phyloP scores from a whole-genome alignment of 371 early-diverging fungal species.

The Apophysomyces elegans region DNA sequence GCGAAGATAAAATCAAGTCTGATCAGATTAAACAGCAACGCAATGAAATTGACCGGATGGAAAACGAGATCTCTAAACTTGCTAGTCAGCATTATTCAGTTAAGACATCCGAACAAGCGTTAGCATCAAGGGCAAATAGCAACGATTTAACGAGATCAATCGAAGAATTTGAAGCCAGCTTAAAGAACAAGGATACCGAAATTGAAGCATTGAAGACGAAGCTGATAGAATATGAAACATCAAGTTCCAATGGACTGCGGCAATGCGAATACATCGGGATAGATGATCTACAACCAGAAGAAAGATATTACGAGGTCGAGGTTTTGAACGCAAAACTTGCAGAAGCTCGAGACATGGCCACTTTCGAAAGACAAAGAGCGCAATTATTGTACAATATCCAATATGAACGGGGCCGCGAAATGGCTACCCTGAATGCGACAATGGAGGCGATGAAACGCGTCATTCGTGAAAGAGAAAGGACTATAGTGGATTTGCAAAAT shows the following conservation, averaged over 20 bases:
- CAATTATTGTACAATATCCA: background rate
- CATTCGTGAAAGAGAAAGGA: background rate
- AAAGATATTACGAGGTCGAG: background rate
- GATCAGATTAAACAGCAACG: background rate
- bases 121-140: background rate
- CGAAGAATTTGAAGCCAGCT: no score
- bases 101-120: background rate
- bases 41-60: background rate
- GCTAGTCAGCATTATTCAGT: background rate
- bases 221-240: no score
- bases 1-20: background rate
- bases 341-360: background rate
- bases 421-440: background rate
- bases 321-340: background rate
- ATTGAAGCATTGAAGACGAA: background rate
- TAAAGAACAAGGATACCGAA: background rate
- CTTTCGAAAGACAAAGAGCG: background rate
- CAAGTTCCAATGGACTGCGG: no score
- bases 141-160: background rate
- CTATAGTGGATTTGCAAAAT: background rate
- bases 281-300: background rate
- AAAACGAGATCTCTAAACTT: background rate
- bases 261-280: no score
- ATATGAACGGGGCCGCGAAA: background rate
- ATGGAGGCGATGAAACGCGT: background rate